A percentile compares a stretch with the other conserved stretches of the same genome.
These are phyloP conservation scores for Suillus tomentosus DNA, from an alignment of 768 basidiomycete genomes.

Conservation along the genomic window DNA sequence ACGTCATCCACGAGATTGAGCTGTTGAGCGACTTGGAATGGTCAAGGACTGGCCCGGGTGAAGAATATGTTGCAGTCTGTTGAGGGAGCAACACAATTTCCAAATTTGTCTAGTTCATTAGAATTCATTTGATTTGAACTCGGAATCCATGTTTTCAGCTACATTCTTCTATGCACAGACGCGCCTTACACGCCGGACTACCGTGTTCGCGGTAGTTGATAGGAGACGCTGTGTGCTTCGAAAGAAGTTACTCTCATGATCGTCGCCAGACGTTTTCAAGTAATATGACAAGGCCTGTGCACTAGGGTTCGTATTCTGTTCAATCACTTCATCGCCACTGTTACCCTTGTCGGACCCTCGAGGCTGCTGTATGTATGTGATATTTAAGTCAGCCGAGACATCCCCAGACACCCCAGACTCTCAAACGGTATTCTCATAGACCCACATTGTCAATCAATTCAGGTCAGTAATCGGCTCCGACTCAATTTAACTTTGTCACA, in stretches of 20 bases:
- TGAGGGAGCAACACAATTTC: too few relatives aligned
- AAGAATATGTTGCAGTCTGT: too few relatives aligned
- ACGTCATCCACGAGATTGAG: conserved; percentile 30
- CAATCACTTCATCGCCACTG: background rate
- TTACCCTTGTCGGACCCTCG: background rate
- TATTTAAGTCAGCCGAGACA: background rate
- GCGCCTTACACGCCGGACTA: background rate
- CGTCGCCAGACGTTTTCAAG: background rate
- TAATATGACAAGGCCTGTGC: background rate
- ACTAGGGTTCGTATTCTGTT: background rate
- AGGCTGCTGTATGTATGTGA: background rate
- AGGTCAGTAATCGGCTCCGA: background rate
- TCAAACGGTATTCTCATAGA: background rate
- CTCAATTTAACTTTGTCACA: background rate
- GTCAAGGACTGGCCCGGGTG: too few relatives aligned
- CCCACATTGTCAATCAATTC: background rate
- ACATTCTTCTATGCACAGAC: background rate
- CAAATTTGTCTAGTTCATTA: too few relatives aligned
- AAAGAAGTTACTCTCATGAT: background rate
- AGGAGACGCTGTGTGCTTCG: background rate
- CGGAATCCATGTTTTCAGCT: background rate
- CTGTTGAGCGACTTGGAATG: conserved; percentile 22
- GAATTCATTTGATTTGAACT: too few relatives aligned
- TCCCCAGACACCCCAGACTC: background rate
- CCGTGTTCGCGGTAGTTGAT: background rate